Evolutionary conservation across 441 rosid genomes (phyloP).

Genomic region (Biscutella laevigata): DNA sequence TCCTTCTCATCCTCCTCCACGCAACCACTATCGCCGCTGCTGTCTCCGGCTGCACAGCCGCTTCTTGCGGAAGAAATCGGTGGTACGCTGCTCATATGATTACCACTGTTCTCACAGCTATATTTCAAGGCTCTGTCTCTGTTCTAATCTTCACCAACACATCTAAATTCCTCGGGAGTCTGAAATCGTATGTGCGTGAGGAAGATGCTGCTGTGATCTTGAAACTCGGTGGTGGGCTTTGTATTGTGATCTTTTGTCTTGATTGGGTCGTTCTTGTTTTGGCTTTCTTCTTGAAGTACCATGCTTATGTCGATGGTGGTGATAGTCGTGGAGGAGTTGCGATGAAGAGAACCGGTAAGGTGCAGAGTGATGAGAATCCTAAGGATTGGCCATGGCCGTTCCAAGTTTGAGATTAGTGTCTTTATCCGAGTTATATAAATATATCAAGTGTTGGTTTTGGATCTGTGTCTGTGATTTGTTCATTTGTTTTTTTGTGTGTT

Average conservation of each 20-base stretch:
- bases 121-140: slow-evolving; percentile 79
- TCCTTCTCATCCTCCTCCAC: slow-evolving; percentile 82
- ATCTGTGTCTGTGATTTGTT: slow-evolving; percentile 24
- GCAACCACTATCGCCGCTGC: slow-evolving; percentile 60
- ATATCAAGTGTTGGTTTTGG: slow-evolving; percentile 19
- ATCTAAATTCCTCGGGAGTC: slow-evolving; percentile 39
- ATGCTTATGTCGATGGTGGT: slow-evolving; percentile 50
- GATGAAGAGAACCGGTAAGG: slow-evolving; percentile 32
- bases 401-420: slow-evolving; percentile 39
- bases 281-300: slow-evolving; percentile 76
- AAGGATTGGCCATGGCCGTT: slow-evolving; percentile 92
- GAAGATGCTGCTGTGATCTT: slow-evolving; percentile 70
- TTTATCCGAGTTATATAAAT: neutral
- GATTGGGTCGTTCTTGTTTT: slow-evolving; percentile 78
- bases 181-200: slow-evolving; percentile 72
- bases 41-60: slow-evolving; percentile 66
- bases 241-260: slow-evolving; percentile 61
- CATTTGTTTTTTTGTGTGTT: slow-evolving; percentile 1
- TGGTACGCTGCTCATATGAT: slow-evolving; percentile 91
- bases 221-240: slow-evolving; percentile 70
- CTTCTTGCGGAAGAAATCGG: slow-evolving; percentile 36
- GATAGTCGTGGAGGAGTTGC: slow-evolving; percentile 9
- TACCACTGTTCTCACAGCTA: slow-evolving; percentile 65
- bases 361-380: slow-evolving; percentile 55
- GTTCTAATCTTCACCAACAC: slow-evolving; percentile 69